Evolutionary conservation across 106 monocot species (phyloP).

Genomic region (Amphibolis antarctica): DNA sequence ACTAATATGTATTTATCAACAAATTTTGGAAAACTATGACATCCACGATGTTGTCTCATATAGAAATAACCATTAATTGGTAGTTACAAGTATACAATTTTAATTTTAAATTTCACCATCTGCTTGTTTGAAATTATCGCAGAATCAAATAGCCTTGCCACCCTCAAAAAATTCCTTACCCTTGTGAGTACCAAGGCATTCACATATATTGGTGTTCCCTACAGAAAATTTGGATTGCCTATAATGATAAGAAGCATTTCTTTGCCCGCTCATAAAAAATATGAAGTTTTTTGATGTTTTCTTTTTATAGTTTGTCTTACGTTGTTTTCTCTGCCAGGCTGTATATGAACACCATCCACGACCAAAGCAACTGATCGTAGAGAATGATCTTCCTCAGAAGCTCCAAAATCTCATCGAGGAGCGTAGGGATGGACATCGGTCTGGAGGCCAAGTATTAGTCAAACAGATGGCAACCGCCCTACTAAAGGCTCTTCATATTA

Average conservation of each 20-base stretch:
- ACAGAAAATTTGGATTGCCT: too few relatives aligned
- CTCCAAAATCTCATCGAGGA: slow-evolving; percentile 93
- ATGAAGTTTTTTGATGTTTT: background rate
- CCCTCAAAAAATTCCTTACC: too few relatives aligned
- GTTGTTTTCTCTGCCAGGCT: slow-evolving; percentile 29
- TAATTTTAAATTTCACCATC: too few relatives aligned
- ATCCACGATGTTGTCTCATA: too few relatives aligned
- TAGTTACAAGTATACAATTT: too few relatives aligned
- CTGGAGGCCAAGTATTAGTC: slow-evolving; percentile 82
- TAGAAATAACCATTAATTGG: too few relatives aligned
- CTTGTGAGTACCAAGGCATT: too few relatives aligned
- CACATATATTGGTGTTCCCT: too few relatives aligned
- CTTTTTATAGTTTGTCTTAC: background rate
- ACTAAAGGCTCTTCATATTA: slow-evolving; percentile 93
- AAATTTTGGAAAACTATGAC: too few relatives aligned
- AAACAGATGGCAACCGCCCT: slow-evolving; percentile 98
- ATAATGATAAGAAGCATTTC: too few relatives aligned
- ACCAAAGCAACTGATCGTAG: slow-evolving; percentile 93
- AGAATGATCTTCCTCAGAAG: slow-evolving; percentile 94
- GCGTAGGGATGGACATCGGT: slow-evolving; percentile 84
- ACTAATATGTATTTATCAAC: background rate
- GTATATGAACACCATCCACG: slow-evolving; percentile 97
- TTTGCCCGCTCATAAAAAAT: background rate
- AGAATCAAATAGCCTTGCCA: too few relatives aligned
- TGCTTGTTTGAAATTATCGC: too few relatives aligned